Evolutionary conservation across 208 protist genomes (phyloP), one percentile per base, ranked within the genome.

Genomic region (Leishmania guyanensis): DNA sequence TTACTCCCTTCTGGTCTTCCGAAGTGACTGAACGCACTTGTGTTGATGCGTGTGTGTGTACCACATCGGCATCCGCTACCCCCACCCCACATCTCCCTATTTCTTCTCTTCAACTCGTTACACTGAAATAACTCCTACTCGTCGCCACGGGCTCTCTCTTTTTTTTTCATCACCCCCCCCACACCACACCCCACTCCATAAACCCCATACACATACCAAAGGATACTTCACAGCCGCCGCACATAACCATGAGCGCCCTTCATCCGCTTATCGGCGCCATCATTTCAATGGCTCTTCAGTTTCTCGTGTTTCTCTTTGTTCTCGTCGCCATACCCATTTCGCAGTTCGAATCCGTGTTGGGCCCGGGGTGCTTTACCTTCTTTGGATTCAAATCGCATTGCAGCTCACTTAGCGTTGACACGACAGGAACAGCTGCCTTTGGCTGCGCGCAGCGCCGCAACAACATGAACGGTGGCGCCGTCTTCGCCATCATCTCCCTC

Each of bases 401-500:
- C 65, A 46, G 65, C 36, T n/a, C 5, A 46, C 4, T 20, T 20
- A 3, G 8, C 1, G 4, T 46, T 46, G 16, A 39, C 33, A 10
- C 26, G 20, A 39, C 8, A 4, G 60, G 78, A 58, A 82, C 43
- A 26, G 62, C 22, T 9, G 74, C 79, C 74, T 86, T 81, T 76
- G 56, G 53, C 3, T 81, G 82, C 64, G 3, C 5, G 8, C 81
- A 65, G 17, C 33, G 75, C 33, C 65, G 64, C 68, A 54, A 81
- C 78, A 84, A 50, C 46, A 89, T 89, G 81, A 71, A 75, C 51
- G 53, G 20, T 48, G 85, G 54, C 33, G 85, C 75, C 36, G 1
- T 60, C 65, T 84, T 89, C 46, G 70, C 78, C 53, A 76, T 90
- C 56, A 71, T 88, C 80, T 83, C 86, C 36, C 80, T 79, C 65